These are phyloP conservation scores for Ogataea nitratoaversa DNA, from an alignment of 805 yeast genomes.

Conservation along the genomic window DNA sequence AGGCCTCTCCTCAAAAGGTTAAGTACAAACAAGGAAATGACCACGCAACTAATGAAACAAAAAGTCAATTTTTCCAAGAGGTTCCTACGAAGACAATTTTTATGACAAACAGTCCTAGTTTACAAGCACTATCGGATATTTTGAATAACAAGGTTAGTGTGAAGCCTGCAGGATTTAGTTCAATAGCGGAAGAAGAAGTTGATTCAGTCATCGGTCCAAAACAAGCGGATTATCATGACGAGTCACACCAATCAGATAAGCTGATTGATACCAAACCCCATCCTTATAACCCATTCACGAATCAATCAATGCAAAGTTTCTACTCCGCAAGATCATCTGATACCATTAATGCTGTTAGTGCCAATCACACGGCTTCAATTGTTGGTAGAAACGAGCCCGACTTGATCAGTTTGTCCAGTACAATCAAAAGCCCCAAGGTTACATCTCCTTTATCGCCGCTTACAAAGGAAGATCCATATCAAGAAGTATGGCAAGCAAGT, in stretches of 20 bases:
- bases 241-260: neutral
- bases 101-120: slow-evolving; percentile 34
- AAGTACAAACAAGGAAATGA: neutral
- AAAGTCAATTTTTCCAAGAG: slow-evolving; percentile 12
- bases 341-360: slow-evolving; percentile 8
- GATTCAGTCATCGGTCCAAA: slow-evolving; percentile 9
- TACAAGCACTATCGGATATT: slow-evolving; percentile 31
- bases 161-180: slow-evolving; percentile 4
- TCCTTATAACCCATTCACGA: slow-evolving; percentile 5
- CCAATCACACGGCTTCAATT: too few species aligned
- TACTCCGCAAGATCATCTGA: slow-evolving; percentile 28
- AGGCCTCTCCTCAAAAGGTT: too few species aligned
- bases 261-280: neutral
- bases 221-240: neutral
- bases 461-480: slow-evolving; percentile 1
- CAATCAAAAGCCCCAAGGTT: slow-evolving; percentile 12
- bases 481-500: too few species aligned
- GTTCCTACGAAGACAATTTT: slow-evolving; percentile 29
- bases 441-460: neutral
- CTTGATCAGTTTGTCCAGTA: slow-evolving; percentile 28
- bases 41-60: neutral
- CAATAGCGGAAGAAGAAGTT: slow-evolving; percentile 17
- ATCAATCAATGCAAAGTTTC: slow-evolving; percentile 28
- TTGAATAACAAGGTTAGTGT: slow-evolving; percentile 24
- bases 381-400: slow-evolving; percentile 19